Base-by-base conservation (phyloP, 345 rosid species). In the Lepidium aucheri region DNA sequence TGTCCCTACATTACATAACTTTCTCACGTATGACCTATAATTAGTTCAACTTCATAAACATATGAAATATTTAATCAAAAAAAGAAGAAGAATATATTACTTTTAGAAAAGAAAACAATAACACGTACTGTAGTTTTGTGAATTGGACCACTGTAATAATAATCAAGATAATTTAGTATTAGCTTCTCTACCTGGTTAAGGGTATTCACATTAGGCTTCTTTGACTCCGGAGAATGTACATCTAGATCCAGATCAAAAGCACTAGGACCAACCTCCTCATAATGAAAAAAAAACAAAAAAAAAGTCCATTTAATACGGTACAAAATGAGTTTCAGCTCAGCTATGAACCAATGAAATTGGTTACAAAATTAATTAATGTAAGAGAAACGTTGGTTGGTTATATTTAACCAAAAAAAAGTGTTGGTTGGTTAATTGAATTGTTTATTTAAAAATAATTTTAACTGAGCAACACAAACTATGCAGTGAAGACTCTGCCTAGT, bases 111-210 rank as follows among this genome's bases (percentile, higher is more conserved):
- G 2, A 34, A 28, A 46, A 4, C 0, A 22, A 17, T 13, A 40
- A 2, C 5, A 17, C 13, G 14, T 59, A 49, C 18, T 58, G 33
- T 68, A 39, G 44, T 14, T 22, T 63, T 26, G 47, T 39, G 20
- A n/a, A 32, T 33, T 18, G 74, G 68, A 70, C 74, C 67, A 70
- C 68, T 22, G 68, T 69, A 41, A 69, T 40, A 39, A 68, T 50
- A 69, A 69, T n/a, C 43, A 49, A 32, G 30, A 38, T 49, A 58
- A 47, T 58, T 30, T 33, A 58, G 34, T 59, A 18, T 30, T 26
- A 20, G 30, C 60, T 40, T 30, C 47, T 47, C 26, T 59, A 28
- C n/a, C n/a, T n/a, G n/a, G n/a, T n/a, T n/a, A n/a, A n/a, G n/a
- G n/a, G n/a, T n/a, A n/a, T n/a, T n/a, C n/a, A n/a, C n/a, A n/a